Conservation (phyloP, 495 filamentous ascomycete genomes). For the Xylaria telfairii region DNA sequence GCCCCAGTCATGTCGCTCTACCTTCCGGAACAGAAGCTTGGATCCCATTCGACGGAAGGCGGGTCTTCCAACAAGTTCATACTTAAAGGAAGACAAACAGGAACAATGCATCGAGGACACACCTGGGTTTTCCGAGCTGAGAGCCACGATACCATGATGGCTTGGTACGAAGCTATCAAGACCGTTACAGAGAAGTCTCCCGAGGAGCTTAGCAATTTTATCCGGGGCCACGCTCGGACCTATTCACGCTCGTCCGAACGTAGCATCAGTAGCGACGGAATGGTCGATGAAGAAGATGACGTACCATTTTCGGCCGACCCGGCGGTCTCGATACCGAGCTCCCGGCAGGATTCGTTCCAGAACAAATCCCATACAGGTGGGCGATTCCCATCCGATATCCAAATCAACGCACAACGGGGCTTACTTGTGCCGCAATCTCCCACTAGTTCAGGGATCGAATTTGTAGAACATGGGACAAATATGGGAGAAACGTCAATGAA, state of each 20-base stretch:
- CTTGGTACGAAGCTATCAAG: slow-evolving; percentile 94
- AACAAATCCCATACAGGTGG: slow-evolving; percentile 82
- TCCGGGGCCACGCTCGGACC: slow-evolving; percentile 77
- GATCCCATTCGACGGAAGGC: slow-evolving; percentile 83
- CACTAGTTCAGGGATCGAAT: slow-evolving; percentile 76
- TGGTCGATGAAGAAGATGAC: slow-evolving; percentile 84
- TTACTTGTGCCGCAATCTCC: slow-evolving; percentile 77
- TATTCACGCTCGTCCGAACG: slow-evolving; percentile 71
- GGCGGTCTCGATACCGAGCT: slow-evolving; percentile 51
- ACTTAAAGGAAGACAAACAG: slow-evolving; percentile 93
- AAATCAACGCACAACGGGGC: slow-evolving; percentile 72
- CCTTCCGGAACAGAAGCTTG: slow-evolving; percentile 92
- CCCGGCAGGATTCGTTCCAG: slow-evolving; percentile 53
- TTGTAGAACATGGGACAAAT: slow-evolving; percentile 44
- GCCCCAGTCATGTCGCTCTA: slow-evolving; percentile 93
- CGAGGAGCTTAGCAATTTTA: slow-evolving; percentile 85
- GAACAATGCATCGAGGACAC: slow-evolving; percentile 90
- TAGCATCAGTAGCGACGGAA: slow-evolving; percentile 72
- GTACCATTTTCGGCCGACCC: slow-evolving; percentile 73
- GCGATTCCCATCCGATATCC: slow-evolving; percentile 86
- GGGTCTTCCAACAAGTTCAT: slow-evolving; percentile 98
- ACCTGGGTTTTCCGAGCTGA: slow-evolving; percentile 98
- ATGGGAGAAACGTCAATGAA: slow-evolving; percentile 26
- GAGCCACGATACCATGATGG: slow-evolving; percentile 94
- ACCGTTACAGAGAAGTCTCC: slow-evolving; percentile 85